Evolutionary conservation across 208 protist species (phyloP), one percentile per base, ranked within the genome.

Genomic region (Novymonas esmeraldas): DNA sequence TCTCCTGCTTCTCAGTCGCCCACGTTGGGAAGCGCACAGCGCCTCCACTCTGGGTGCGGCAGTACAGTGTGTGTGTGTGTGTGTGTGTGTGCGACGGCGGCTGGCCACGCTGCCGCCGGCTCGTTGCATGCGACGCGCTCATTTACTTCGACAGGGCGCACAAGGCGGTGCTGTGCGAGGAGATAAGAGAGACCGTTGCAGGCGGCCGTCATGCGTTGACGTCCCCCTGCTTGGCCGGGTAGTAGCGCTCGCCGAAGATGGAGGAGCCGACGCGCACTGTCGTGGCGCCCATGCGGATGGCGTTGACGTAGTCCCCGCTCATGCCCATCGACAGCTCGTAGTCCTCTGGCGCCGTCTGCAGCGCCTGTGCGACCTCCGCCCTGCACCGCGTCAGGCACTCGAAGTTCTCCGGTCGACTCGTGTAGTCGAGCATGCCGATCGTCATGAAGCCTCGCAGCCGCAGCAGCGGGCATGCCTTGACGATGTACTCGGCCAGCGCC

Each of bases 241-340:
- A 97, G 64, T 89, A 85, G 54, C 98, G 92, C 13, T 76, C 49
- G 13, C 98, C 98, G 85, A 99, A 99, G 39, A 99, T 93, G 26
- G 79, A 74, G 20, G 76, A 87, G 6, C 98, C 98, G 9, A 99
- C 94, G 31, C 98, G 85, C 18, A 99, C 98, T 45, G 83, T 93
- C 5, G 95, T 99, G 52, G 89, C 82, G 7, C 98, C 98, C 81
- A 93, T 88, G 45, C 82, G 56, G 57, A 99, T 98, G 1, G 98
- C 98, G 36, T 92, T 82, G 42, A 95, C 77, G 72, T 90, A 99
- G 72, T 99, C 98, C 22, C 80, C 75, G 42, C 85, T 97, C 98
- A 99, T 99, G 45, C 98, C 98, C 98, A 99, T 99, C 54, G 89
- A 97, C 13, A 99, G 79, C 55, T 90, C 84, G 18, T 98, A 68